Conservation (phyloP, 2,329 filamentous ascomycete species). For the Colletotrichum tropicicola region DNA sequence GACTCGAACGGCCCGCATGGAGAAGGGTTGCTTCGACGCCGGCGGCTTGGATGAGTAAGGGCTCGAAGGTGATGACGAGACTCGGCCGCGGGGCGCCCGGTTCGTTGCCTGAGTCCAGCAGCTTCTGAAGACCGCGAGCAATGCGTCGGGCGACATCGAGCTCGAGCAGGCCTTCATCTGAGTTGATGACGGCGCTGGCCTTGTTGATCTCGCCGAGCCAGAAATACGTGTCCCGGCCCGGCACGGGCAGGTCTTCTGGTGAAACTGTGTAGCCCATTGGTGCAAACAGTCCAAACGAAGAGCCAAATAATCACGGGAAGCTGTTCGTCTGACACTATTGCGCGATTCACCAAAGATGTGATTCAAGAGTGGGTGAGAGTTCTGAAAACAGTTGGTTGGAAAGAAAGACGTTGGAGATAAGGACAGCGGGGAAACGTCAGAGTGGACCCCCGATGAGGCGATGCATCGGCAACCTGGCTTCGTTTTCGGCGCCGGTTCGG, state of each 20-base stretch:
- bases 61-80: constrained; percentile 27
- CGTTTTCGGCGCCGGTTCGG: constrained; percentile 21
- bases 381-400: too few species aligned
- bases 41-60: constrained; percentile 15
- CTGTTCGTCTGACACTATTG: neutral
- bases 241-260: constrained; percentile 11
- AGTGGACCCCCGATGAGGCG: constrained; percentile 10
- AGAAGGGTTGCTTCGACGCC: constrained; percentile 22
- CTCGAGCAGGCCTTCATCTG: constrained; percentile 17
- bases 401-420: too few species aligned
- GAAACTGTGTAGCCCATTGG: constrained; percentile 2
- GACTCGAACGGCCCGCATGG: constrained; percentile 25
- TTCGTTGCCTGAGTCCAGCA: constrained; percentile 8
- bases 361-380: too few species aligned
- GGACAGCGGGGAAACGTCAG: neutral
- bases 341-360: too few species aligned
- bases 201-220: constrained; percentile 29
- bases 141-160: neutral
- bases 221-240: constrained; percentile 20
- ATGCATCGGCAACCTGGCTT: neutral
- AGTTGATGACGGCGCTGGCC: constrained; percentile 25
- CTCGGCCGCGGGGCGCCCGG: constrained; percentile 10
- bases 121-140: constrained; percentile 2
- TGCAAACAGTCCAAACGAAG: fast-evolving
- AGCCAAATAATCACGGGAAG: neutral